Percentiles rank a stretch among this genome's conserved stretches.
phyloP scores from a whole-genome alignment of 2,329 filamentous ascomycete genomes.

The Beauveria varroae region DNA sequence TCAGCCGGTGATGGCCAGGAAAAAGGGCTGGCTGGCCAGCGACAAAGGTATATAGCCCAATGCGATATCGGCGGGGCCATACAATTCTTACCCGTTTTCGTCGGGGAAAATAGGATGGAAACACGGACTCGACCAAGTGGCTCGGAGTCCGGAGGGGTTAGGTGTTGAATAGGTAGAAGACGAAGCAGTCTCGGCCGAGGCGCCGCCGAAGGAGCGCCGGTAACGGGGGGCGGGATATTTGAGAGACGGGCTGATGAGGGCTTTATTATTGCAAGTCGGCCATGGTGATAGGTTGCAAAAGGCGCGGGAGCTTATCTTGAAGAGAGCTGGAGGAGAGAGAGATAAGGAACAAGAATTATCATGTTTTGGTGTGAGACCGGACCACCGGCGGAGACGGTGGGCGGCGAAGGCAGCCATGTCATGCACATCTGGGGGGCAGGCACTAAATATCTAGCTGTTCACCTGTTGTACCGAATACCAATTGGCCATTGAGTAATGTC shows the following conservation, averaged over 20 bases:
- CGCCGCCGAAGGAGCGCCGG: background rate
- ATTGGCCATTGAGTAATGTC: background rate
- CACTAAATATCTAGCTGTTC: background rate
- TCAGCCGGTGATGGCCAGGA: background rate
- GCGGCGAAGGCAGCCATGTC: background rate
- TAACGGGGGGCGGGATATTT: background rate
- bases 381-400: background rate
- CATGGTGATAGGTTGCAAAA: background rate
- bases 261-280: background rate
- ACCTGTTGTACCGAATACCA: background rate
- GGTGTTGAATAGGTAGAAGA: background rate
- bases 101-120: conserved; percentile 5
- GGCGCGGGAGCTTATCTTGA: background rate
- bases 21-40: background rate
- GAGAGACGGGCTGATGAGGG: background rate
- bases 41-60: background rate
- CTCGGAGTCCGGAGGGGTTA: conserved; percentile 6
- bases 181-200: background rate
- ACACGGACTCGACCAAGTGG: background rate
- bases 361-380: background rate
- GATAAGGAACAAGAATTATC: background rate
- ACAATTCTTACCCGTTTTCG: background rate
- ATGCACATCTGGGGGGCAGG: background rate
- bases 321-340: background rate
- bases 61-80: conserved; percentile 1